Percentiles rank a stretch among this genome's conserved stretches.
Conservation (phyloP, 495 filamentous ascomycete species). For the Amphirosellinia nigrospora region DNA sequence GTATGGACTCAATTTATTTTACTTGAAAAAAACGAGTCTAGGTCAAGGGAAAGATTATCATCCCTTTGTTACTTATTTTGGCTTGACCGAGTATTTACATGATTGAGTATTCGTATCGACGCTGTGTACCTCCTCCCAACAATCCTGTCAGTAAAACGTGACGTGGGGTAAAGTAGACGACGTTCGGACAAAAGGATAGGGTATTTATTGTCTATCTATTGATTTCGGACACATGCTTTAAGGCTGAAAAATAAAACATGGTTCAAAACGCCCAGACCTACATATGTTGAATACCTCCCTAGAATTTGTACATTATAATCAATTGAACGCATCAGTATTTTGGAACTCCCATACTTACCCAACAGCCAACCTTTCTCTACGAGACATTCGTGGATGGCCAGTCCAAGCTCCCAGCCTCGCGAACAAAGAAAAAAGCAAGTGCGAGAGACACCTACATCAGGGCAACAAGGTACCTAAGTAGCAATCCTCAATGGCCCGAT, state of each 20-base stretch:
- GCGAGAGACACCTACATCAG: not conserved
- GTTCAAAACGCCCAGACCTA: not conserved
- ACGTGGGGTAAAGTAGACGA: not conserved
- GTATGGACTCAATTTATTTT: not conserved
- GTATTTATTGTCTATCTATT: not conserved
- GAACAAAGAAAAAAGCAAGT: not conserved
- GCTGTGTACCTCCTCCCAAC: not conserved
- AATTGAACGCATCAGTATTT: not conserved
- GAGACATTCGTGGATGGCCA: too few relatives aligned
- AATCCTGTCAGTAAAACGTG: not conserved
- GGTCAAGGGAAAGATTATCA: not conserved
- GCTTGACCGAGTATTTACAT: not conserved
- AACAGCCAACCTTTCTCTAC: too few relatives aligned
- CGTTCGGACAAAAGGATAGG: not conserved
- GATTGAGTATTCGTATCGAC: not conserved
- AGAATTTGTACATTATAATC: not conserved
- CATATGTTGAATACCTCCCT: too few relatives aligned
- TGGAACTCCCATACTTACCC: too few relatives aligned
- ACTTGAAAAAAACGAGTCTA: not conserved
- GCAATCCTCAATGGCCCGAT: not conserved
- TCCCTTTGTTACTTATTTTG: not conserved
- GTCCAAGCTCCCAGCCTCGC: not conserved
- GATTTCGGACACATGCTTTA: not conserved
- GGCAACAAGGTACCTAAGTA: too few relatives aligned
- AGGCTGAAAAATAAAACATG: not conserved